Conservation (phyloP, 208 protist genomes). For the Lotmaria passim region DNA sequence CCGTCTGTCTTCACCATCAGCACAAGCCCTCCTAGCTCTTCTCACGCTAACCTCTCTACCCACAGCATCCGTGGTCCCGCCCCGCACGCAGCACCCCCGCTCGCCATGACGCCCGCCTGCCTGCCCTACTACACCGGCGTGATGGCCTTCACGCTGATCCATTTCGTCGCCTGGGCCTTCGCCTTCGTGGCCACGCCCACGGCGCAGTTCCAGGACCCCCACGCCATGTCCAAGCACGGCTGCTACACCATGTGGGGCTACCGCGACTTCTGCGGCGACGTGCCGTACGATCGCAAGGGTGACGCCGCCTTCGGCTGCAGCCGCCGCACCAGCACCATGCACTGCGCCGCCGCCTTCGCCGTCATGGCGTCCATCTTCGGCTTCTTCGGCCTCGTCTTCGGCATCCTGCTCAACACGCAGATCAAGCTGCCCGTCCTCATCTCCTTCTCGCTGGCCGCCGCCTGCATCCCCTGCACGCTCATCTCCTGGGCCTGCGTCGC, state of each 20-base stretch:
- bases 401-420: constrained; percentile 36
- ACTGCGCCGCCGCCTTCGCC: constrained; percentile 39
- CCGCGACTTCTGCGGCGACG: constrained; percentile 39
- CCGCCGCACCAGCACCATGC: constrained; percentile 39
- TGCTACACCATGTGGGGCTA: constrained; percentile 62
- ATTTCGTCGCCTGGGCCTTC: constrained; percentile 45
- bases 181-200: constrained; percentile 45
- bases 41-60: too few relatives aligned
- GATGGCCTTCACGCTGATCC: constrained; percentile 40
- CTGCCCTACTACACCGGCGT: constrained; percentile 31
- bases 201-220: constrained; percentile 30
- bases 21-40: too few relatives aligned
- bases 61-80: background rate
- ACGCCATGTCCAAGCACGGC: constrained; percentile 4
- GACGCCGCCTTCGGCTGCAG: constrained; percentile 37
- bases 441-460: constrained; percentile 34
- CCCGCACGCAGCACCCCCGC: too few relatives aligned
- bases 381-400: constrained; percentile 41
- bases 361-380: constrained; percentile 42
- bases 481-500: constrained; percentile 58
- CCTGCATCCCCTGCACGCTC: constrained; percentile 43
- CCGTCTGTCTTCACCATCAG: too few relatives aligned
- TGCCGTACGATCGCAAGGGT: constrained; percentile 28
- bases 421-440: constrained; percentile 23
- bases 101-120: constrained; percentile 23